Conservation (phyloP, 495 filamentous ascomycete species). For the Penicillium ochrochloron region DNA sequence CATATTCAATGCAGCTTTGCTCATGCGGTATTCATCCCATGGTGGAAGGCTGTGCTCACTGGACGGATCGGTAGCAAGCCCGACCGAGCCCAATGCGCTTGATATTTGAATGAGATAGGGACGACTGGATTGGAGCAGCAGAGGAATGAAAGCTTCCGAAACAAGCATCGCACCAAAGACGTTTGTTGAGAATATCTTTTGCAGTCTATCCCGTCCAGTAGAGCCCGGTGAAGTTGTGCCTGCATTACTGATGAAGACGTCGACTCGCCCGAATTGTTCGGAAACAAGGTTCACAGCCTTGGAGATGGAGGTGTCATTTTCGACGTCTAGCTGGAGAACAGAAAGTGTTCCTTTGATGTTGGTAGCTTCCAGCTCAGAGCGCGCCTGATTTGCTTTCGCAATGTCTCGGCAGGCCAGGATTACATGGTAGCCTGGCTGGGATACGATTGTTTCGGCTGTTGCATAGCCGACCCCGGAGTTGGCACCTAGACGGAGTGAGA, state of each 20-base stretch:
- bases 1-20: conserved; percentile 53
- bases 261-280: conserved; percentile 30
- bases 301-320: conserved; percentile 36
- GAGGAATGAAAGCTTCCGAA: conserved; percentile 43
- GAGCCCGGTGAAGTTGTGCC: conserved; percentile 18
- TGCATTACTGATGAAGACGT: conserved; percentile 45
- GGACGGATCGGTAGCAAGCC: conserved; percentile 32
- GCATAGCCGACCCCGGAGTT: conserved; percentile 41
- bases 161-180: conserved; percentile 39
- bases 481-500: conserved; percentile 28
- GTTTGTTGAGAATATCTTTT: conserved; percentile 42
- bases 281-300: conserved; percentile 28
- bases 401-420: conserved; percentile 36
- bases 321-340: conserved; percentile 33
- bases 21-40: conserved; percentile 39
- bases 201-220: conserved; percentile 31
- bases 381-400: conserved; percentile 29
- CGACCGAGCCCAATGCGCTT: conserved; percentile 41
- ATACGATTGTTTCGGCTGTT: conserved; percentile 29
- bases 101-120: conserved; percentile 47
- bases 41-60: not conserved
- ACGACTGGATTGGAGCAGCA: conserved; percentile 41
- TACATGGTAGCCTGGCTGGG: conserved; percentile 29
- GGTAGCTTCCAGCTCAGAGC: conserved; percentile 20
- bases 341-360: conserved; percentile 28